These are phyloP conservation scores for Cyberlindnera mississippiensis DNA, from an alignment of 805 yeast genomes.

Conservation along the genomic window DNA sequence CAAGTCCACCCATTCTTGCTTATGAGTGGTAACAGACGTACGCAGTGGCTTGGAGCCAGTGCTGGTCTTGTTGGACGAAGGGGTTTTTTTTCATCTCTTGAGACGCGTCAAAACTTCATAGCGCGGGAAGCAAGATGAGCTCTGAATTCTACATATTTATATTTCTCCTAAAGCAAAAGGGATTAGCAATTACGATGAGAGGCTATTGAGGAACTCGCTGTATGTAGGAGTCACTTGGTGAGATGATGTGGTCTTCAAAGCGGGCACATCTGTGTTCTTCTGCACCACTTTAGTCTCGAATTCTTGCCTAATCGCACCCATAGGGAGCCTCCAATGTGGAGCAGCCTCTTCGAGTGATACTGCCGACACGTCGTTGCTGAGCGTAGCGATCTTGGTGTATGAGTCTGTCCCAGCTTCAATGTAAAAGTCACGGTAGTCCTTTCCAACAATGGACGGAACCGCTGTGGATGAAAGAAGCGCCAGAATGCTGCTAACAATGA, in stretches of 20 bases:
- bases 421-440: conserved; percentile 25
- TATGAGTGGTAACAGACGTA: background rate
- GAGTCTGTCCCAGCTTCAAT: conserved; percentile 53
- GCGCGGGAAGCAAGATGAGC: too few species aligned
- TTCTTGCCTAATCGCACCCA: background rate
- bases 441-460: background rate
- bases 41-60: too few species aligned
- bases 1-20: conserved; percentile 1
- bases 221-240: background rate
- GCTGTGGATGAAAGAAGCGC: background rate
- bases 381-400: conserved; percentile 42
- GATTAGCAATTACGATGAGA: background rate
- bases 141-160: too few species aligned
- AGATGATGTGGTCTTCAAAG: too few species aligned
- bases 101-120: too few species aligned
- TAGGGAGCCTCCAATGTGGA: background rate
- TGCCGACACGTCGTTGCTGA: conserved; percentile 20
- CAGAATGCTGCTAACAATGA: background rate
- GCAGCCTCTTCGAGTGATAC: background rate
- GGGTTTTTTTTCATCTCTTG: background rate
- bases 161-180: too few species aligned
- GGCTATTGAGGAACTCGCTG: background rate
- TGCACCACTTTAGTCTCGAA: background rate
- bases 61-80: too few species aligned
- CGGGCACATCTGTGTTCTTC: background rate